Percentiles rank a stretch among this genome's conserved stretches.
Conservation (phyloP, 805 yeast species). For the Candida easanensis region DNA sequence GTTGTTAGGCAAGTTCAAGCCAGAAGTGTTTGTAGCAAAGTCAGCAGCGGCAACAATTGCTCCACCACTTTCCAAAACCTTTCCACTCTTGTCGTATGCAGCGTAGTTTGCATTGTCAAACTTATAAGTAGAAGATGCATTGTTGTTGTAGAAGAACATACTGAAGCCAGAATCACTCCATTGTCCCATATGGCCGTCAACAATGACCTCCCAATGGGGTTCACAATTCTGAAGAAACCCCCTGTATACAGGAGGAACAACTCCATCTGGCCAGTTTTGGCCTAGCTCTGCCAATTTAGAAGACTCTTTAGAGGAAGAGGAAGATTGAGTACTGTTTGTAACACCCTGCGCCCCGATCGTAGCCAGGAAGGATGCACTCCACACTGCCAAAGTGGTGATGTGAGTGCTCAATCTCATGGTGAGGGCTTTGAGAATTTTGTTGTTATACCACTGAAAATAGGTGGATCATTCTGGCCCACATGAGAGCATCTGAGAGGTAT, state of each 20-base stretch:
- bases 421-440: no score
- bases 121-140: no score
- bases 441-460: no score
- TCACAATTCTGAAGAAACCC: neutral
- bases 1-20: constrained; percentile 1
- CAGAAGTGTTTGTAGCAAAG: constrained; percentile 7
- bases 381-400: no score
- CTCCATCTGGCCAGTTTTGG: neutral
- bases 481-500: no score
- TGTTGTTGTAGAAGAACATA: neutral
- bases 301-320: neutral
- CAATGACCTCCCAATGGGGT: no score
- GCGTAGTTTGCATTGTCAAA: neutral
- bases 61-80: neutral
- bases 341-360: no score
- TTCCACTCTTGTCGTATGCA: neutral
- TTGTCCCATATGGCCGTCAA: neutral
- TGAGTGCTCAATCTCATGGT: no score
- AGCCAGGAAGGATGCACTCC: no score
- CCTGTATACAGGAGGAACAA: neutral
- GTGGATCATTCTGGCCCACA: no score
- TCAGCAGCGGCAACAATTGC: constrained; percentile 1
- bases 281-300: neutral
- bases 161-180: constrained; percentile 2
- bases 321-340: no score